Evolutionary conservation across 768 basidiomycete species (phyloP), one percentile per base, ranked within the genome.

Genomic region (Lyophyllum semitale): DNA sequence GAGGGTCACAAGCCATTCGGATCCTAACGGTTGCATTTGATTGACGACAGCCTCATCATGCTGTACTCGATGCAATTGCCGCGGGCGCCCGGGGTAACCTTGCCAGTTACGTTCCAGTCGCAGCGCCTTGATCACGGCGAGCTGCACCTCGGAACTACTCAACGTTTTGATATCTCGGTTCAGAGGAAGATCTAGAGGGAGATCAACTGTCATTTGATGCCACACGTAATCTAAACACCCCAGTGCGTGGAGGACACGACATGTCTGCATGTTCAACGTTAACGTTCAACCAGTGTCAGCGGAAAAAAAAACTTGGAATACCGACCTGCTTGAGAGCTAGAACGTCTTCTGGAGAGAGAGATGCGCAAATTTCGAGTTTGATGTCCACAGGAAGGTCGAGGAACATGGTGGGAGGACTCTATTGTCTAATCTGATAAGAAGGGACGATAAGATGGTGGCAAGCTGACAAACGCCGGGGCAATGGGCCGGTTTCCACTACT

Each of bases 171-270:
- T 58, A 51, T 68, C 60, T 13, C 54, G 59, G 46, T 75, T 68
- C 15, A 61, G 55, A 26, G 78, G 74, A 0, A 80, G 62, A 63
- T 83, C 78, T 51, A 78, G 65, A 50, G 83, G 79, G 29, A 85
- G 63, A 62, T 79, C 76, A 29, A 80, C 56, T 32, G 71, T 71
- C 54, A 81, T 59, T 30, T 74, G 73, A 66, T 81, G 84, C 83
- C 84, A 85, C 35, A 83, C 66, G 64, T 83, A 83, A 63, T 87
- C 79, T 37, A 67, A 67, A 46, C 73, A 74, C 13, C 74, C 76
- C 40, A 80, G 74, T n/a, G 76, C 75, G 69, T 86, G 77, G 54
- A 84, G 68, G 56, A 69, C 78, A 78, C 84, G 85, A 76, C 83
- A 83, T 66, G 81, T 78, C 82, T 86, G 66, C 71, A 72, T 74